phyloP scores from a whole-genome alignment of 2,329 filamentous ascomycete genomes.

The Myriosclerotinia duriaeana region DNA sequence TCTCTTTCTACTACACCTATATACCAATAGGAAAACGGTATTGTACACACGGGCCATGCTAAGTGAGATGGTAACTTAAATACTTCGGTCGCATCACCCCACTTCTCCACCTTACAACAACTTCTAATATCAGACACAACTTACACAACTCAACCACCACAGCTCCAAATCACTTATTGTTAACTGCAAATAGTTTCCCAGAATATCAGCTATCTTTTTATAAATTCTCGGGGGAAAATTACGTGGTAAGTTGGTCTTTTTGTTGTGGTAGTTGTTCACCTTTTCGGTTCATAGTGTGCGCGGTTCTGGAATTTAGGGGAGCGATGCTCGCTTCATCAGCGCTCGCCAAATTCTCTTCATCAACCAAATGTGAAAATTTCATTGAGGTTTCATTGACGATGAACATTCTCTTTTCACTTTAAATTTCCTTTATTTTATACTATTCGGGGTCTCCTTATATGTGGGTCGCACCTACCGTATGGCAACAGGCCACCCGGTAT shows the following conservation, averaged over 20 bases:
- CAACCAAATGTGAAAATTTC: neutral
- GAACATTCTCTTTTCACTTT: neutral
- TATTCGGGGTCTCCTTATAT: neutral
- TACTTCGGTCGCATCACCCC: neutral
- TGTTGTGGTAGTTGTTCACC: slow-evolving; percentile 7
- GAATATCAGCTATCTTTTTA: neutral
- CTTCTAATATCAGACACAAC: neutral
- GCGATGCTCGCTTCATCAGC: slow-evolving; percentile 15
- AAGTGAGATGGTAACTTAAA: neutral
- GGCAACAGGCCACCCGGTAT: neutral
- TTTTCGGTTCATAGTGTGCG: slow-evolving; percentile 1
- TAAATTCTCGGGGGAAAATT: slow-evolving; percentile 8
- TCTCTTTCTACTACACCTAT: neutral
- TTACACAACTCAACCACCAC: slow-evolving; percentile 15
- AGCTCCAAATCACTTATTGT: neutral
- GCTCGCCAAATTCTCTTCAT: slow-evolving; percentile 12
- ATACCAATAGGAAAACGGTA: neutral
- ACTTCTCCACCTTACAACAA: slow-evolving; percentile 8
- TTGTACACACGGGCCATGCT: slow-evolving; percentile 9
- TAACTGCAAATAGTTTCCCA: neutral
- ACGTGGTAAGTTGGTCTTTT: slow-evolving; percentile 9
- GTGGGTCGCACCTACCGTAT: neutral
- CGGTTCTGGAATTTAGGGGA: neutral
- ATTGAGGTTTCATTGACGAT: neutral
- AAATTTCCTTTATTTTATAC: too few species aligned